Evolutionary conservation across 2,329 filamentous ascomycete species (phyloP), one percentile per base, ranked within the genome.

Genomic region (Pseudocercospora crystallina): DNA sequence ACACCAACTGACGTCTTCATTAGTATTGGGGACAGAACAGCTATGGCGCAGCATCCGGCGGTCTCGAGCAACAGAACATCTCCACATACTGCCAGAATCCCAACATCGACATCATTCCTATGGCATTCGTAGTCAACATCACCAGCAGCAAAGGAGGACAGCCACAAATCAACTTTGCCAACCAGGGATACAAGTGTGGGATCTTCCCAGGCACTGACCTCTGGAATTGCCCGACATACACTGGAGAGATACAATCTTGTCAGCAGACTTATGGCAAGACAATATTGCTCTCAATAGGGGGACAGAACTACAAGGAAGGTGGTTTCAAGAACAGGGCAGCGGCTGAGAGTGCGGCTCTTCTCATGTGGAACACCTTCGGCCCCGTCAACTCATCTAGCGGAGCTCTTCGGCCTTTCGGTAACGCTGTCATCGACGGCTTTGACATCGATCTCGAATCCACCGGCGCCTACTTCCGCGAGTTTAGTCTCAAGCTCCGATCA

Each of bases 361-460:
- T 79, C 14, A 71, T 90, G 49, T 90, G 86, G 86, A 74, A 80
- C 44, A 85, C 84, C 56, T 90, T 89, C 65, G 87, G 87, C 2
- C 83, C 86, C 4, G 64, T 26, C 38, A 26, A 32, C 30, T 15
- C 32, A 49, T 32, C 31, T 10, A 26, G 33, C 7, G 35, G 29
- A 5, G 72, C 72, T 7, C 75, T 80, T 49, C 81, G 87, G 8
- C 87, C 87, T 1, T 90, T 90, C 65, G 84, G 84, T 47, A 69
- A 71, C 10, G 80, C 83, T 8, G 74, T 81, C 4, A 71, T 90
- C 36, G 85, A 90, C 65, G 87, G 87, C 4, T 89, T 90, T 66
- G 87, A 90, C 69, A 82, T 90, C 57, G 87, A 90, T 66, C 84
- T 90, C 55, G 86, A 90, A 70, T 74, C 80, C 4, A 68, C 69